These are phyloP conservation scores for Gloeostereum incarnatum DNA, from an alignment of 768 basidiomycete species.

Conservation along the genomic window DNA sequence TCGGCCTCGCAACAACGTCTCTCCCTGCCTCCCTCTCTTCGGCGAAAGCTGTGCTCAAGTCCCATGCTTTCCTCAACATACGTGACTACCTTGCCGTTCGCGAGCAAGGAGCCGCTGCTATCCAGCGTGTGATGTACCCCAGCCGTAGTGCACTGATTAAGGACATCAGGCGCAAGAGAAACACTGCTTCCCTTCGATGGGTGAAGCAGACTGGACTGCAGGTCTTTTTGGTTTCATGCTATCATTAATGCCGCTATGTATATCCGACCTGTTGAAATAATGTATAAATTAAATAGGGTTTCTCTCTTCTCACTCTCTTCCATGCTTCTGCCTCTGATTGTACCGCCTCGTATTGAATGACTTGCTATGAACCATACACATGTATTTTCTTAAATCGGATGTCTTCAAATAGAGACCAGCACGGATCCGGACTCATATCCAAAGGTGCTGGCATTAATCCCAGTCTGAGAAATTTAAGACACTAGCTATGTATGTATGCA, in stretches of 20 bases:
- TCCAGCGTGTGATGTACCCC: conserved; percentile 54
- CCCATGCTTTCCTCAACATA: conserved; percentile 61
- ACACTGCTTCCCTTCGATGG: conserved; percentile 23
- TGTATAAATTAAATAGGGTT: not conserved
- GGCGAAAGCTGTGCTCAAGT: conserved; percentile 60
- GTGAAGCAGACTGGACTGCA: conserved; percentile 35
- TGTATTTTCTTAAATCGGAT: too few species aligned
- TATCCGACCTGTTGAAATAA: not conserved
- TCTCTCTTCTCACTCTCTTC: not conserved
- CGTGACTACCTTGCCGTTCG: conserved; percentile 65
- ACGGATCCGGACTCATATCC: too few species aligned
- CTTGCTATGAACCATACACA: too few species aligned
- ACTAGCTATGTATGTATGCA: too few species aligned
- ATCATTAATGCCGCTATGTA: conserved; percentile 19
- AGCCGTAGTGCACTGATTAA: conserved; percentile 52
- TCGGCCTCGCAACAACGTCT: conserved; percentile 46
- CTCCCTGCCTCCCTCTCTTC: conserved; percentile 54
- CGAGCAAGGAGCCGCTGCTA: conserved; percentile 49
- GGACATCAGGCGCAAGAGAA: conserved; percentile 32
- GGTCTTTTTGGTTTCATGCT: conserved; percentile 35
- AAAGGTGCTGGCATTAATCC: too few species aligned
- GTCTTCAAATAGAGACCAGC: too few species aligned
- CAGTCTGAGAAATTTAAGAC: too few species aligned
- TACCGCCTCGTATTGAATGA: too few species aligned
- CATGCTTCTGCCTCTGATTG: too few species aligned